phyloP scores from a whole-genome alignment of 2,329 filamentous ascomycete genomes.

The Diplodia scrobiculata region DNA sequence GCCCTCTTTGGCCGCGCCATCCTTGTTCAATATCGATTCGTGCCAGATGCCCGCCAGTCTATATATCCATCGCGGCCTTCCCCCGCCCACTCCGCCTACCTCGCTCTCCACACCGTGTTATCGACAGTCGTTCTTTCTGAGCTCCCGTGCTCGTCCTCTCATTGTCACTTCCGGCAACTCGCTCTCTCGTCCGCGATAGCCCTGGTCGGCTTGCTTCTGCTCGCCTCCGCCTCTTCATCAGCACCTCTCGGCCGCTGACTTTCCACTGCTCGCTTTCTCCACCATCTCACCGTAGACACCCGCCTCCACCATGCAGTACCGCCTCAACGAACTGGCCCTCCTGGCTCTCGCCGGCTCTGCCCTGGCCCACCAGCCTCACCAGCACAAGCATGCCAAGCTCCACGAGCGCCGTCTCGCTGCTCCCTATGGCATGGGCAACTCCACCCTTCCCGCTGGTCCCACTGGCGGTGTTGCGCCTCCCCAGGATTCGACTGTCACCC shows the following conservation, averaged over 20 bases:
- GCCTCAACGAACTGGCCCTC: conserved; percentile 46
- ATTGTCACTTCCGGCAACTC: conserved; percentile 42
- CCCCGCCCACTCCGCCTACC: conserved; percentile 17
- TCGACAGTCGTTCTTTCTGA: conserved; percentile 42
- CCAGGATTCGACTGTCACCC: conserved; percentile 33
- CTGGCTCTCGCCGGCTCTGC: conserved; percentile 48
- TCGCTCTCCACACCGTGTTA: conserved; percentile 29
- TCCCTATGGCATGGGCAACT: conserved; percentile 37
- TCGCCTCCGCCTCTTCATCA: conserved; percentile 21
- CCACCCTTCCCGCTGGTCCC: conserved; percentile 32
- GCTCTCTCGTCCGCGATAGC: conserved; percentile 41
- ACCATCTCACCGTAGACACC: conserved; percentile 27
- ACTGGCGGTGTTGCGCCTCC: conserved; percentile 19
- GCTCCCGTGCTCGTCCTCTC: conserved; percentile 40
- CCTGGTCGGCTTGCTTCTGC: conserved; percentile 46
- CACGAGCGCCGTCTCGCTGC: conserved; percentile 27
- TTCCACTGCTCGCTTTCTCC: conserved; percentile 31
- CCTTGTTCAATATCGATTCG: conserved; percentile 23
- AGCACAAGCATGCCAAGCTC: conserved; percentile 32
- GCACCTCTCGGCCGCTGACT: conserved; percentile 22
- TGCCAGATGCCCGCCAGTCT: conserved; percentile 11
- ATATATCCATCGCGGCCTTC: conserved; percentile 25
- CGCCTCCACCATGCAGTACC: conserved; percentile 40
- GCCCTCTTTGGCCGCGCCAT: conserved; percentile 18
- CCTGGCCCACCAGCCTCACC: conserved; percentile 41